Evolutionary conservation across 257 asterid species (phyloP), one percentile per base, ranked within the genome.

Genomic region (Coffea eugenioides): DNA sequence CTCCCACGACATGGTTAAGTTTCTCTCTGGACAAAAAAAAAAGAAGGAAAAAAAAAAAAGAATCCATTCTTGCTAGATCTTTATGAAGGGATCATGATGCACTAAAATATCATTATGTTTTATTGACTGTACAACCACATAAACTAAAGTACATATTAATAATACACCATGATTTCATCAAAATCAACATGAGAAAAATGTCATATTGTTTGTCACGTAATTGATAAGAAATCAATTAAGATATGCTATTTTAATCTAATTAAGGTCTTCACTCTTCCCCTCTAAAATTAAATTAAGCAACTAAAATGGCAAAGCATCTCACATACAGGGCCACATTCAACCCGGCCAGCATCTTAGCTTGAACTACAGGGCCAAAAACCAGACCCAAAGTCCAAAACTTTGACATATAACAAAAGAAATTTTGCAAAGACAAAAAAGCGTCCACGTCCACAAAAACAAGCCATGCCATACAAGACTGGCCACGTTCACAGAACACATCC

Each of bases 401-500:
- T 71, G 73, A 79, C 25, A 65, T 61, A 43, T 27, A 15, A 36
- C 54, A 2, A 61, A 45, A 41, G 25, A 64, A 72, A 54, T 2
- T 31, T 76, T 77, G 14, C 57, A 31, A 52, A 77, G 82, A 8
- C 52, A 21, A 57, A 77, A 83, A 80, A 41, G 66, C 69, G 73
- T 34, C 79, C 84, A 82, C 80, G 82, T 82, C 83, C 49, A 31
- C 23, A 67, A 21, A 74, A 25, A 79, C 79, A 72, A 71, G 27
- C 69, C 77, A 83, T 34, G 77, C 83, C 86, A 80, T 77, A 52
- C 74, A 65, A 23, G 68, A 77, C 52, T 41, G 27, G 61, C 82
- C 81, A 84, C 62, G 80, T 68, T 13, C 31, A 36, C 65, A 59
- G 23, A 46, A 16, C 59, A 57, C 64, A 54, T 59, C 6, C 77